Conservation (phyloP, 805 yeast genomes). For the Ogataea philodendri region DNA sequence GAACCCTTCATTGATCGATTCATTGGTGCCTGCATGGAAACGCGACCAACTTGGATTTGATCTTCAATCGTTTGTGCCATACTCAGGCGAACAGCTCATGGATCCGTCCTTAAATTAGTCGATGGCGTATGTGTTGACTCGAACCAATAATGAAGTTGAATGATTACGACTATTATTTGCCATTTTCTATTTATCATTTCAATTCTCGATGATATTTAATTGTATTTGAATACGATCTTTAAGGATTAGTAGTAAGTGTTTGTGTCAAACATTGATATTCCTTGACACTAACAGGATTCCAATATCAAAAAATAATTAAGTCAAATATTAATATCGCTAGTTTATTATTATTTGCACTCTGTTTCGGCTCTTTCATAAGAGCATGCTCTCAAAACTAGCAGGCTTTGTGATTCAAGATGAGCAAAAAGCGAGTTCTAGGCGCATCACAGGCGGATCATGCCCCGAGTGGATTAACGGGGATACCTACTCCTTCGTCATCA, state of each 20-base stretch:
- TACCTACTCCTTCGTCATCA: slow-evolving; percentile 15
- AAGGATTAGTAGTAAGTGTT: too few relatives aligned
- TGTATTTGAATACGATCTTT: slow-evolving; percentile 6
- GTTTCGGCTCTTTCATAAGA: too few relatives aligned
- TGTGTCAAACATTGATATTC: too few relatives aligned
- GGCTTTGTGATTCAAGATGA: too few relatives aligned
- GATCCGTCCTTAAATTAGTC: slow-evolving; percentile 24
- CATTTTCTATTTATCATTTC: slow-evolving; percentile 1
- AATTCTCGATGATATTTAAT: slow-evolving; percentile 3
- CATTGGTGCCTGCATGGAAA: slow-evolving; percentile 44
- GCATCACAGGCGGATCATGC: neutral
- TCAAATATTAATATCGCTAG: neutral
- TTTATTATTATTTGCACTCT: neutral
- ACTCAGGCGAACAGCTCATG: slow-evolving; percentile 36
- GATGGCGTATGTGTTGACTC: slow-evolving; percentile 4
- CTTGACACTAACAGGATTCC: too few relatives aligned
- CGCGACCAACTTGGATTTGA: slow-evolving; percentile 22
- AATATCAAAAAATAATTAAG: neutral
- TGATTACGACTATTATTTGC: slow-evolving; percentile 10
- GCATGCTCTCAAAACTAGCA: too few relatives aligned
- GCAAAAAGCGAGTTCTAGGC: slow-evolving; percentile 26
- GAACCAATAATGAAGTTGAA: slow-evolving; percentile 7
- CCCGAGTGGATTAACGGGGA: neutral
- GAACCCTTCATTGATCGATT: slow-evolving; percentile 38
- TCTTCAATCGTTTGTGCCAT: slow-evolving; percentile 41